Evolutionary conservation across 1,284 basidiomycete species (phyloP).

Genomic region (Phellinidium pouzarii): DNA sequence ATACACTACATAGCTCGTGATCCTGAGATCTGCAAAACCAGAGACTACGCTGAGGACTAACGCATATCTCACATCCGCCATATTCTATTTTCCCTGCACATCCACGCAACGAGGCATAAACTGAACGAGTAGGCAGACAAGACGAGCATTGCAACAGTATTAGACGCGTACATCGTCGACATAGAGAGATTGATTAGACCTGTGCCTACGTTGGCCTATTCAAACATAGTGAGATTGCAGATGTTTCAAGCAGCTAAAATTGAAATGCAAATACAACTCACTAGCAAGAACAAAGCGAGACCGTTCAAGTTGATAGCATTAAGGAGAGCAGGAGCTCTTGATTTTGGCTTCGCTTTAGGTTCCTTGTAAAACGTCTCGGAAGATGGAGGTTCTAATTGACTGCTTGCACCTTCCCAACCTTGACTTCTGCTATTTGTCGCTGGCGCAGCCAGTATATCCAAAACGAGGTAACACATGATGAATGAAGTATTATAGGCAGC

Average conservation of each 20-base stretch:
- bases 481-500: slow-evolving; percentile 87
- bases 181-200: slow-evolving; percentile 81
- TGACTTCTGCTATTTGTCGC: slow-evolving; percentile 28
- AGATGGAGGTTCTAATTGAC: slow-evolving; percentile 9
- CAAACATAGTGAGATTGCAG: background rate
- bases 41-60: background rate
- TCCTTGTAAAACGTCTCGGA: slow-evolving; percentile 16
- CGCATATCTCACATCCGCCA: slow-evolving; percentile 20
- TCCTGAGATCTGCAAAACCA: too few relatives aligned
- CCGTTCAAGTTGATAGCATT: slow-evolving; percentile 82
- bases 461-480: slow-evolving; percentile 71
- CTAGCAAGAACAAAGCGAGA: slow-evolving; percentile 75
- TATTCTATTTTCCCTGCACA: slow-evolving; percentile 30
- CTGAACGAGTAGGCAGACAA: slow-evolving; percentile 57
- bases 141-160: slow-evolving; percentile 55
- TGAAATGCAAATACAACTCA: slow-evolving; percentile 34
- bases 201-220: slow-evolving; percentile 81
- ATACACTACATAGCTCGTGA: too few relatives aligned
- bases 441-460: slow-evolving; percentile 62
- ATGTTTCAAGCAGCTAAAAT: slow-evolving; percentile 1
- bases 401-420: slow-evolving; percentile 31
- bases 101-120: slow-evolving; percentile 60
- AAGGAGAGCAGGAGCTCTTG: slow-evolving; percentile 53
- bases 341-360: slow-evolving; percentile 17
- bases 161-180: slow-evolving; percentile 73